Evolutionary conservation across 1,139 yeast species (phyloP).

Genomic region (Suhomyces wounanorum): DNA sequence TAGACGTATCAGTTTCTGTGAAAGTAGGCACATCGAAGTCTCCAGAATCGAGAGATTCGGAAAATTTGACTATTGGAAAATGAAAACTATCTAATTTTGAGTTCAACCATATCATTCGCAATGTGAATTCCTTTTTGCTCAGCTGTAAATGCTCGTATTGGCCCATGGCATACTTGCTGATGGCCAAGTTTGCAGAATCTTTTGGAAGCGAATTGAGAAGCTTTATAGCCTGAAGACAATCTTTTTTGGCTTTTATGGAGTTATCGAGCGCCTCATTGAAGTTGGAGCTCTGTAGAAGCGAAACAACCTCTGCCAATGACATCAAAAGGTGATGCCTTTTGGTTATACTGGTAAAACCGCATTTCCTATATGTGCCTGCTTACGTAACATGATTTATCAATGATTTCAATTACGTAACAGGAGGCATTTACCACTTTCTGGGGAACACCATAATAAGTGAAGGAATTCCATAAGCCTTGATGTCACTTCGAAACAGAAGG

Average conservation of each 20-base stretch:
- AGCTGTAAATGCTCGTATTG: constrained; percentile 22
- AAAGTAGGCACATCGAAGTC: constrained; percentile 8
- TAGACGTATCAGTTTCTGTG: constrained; percentile 14
- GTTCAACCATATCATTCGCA: constrained; percentile 47
- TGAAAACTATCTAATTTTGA: constrained; percentile 31
- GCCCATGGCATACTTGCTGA: constrained; percentile 17
- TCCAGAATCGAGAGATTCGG: constrained; percentile 17
- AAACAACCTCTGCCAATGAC: constrained; percentile 10
- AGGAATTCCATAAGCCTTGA: neutral
- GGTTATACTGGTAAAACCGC: neutral
- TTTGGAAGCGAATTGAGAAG: constrained; percentile 26
- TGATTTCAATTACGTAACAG: neutral
- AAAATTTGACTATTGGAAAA: constrained; percentile 33
- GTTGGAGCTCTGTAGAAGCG: constrained; percentile 19
- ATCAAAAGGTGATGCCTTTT: neutral
- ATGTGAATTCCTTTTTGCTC: constrained; percentile 18
- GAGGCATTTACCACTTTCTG: no score
- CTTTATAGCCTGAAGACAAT: constrained; percentile 29
- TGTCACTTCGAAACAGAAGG: constrained; percentile 4
- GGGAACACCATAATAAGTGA: neutral
- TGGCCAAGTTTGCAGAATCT: constrained; percentile 4
- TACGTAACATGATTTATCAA: neutral
- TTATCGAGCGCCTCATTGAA: constrained; percentile 21
- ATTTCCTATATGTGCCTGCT: neutral
- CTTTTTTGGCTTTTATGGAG: constrained; percentile 20